A percentile compares a stretch with the other conserved stretches of the same genome.
Conservation (phyloP, 441 rosid species). For the Melastoma candidum region DNA sequence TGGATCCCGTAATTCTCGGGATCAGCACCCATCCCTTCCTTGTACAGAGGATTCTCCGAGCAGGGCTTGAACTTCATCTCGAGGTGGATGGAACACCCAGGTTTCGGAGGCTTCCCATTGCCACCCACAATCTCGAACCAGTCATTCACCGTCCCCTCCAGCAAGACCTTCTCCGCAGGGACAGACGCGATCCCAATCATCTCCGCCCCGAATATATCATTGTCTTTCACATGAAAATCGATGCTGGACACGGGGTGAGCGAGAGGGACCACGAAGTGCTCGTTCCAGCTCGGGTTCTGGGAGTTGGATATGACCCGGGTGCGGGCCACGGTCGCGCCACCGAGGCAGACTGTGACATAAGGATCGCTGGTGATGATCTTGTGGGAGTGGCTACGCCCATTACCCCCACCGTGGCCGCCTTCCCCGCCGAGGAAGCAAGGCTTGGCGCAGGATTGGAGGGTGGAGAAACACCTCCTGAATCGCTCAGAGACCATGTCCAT, state of each 20-base stretch:
- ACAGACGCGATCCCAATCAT: slow-evolving; percentile 50
- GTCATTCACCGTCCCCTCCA: slow-evolving; percentile 18
- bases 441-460: slow-evolving; percentile 23
- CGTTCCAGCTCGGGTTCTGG: slow-evolving; percentile 60
- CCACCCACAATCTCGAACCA: slow-evolving; percentile 27
- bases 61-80: slow-evolving; percentile 48
- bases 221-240: slow-evolving; percentile 63
- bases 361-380: slow-evolving; percentile 84
- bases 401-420: background rate
- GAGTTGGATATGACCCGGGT: slow-evolving; percentile 67
- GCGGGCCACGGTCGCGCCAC: slow-evolving; percentile 69
- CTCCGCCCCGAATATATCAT: slow-evolving; percentile 77
- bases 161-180: slow-evolving; percentile 24
- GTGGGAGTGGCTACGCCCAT: slow-evolving; percentile 1
- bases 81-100: slow-evolving; percentile 43
- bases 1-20: slow-evolving; percentile 26
- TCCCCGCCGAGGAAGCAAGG: slow-evolving; percentile 13
- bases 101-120: slow-evolving; percentile 55
- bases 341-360: slow-evolving; percentile 64
- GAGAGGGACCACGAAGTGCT: slow-evolving; percentile 51
- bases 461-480: slow-evolving; percentile 38
- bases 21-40: slow-evolving; percentile 31
- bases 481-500: slow-evolving; percentile 67
- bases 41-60: slow-evolving; percentile 31
- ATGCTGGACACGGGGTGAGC: slow-evolving; percentile 57